Evolutionary conservation across 2,329 filamentous ascomycete species (phyloP).

Genomic region (Paracorniculantispora psalliotae): DNA sequence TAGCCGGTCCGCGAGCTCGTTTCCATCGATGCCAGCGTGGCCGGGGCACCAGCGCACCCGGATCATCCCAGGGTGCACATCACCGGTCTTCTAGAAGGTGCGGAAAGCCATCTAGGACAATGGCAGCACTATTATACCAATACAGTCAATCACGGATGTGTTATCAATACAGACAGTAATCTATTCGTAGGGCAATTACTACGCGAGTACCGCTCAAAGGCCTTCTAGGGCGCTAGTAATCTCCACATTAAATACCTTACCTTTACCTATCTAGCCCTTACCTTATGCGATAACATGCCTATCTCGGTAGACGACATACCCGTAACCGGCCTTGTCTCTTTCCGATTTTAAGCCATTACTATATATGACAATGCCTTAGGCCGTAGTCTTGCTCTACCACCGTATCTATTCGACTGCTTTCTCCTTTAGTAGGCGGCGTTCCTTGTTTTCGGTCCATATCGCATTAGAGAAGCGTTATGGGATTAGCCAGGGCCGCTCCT

Average conservation of each 20-base stretch:
- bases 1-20: conserved; percentile 9
- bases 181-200: neutral
- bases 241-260: neutral
- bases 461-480: neutral
- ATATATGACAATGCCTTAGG: neutral
- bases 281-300: neutral
- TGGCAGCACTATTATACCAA: neutral
- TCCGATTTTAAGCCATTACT: neutral
- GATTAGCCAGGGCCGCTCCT: neutral
- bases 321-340: neutral
- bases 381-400: neutral
- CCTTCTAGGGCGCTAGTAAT: neutral
- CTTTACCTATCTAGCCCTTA: neutral
- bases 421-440: neutral
- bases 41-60: conserved; percentile 3
- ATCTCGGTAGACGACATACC: neutral
- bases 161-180: conserved; percentile 3
- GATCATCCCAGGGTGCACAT: neutral
- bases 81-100: neutral
- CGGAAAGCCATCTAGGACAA: conserved; percentile 7
- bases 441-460: neutral
- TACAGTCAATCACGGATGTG: conserved; percentile 6
- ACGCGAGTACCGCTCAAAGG: neutral
- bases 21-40: conserved; percentile 3
- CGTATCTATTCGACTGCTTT: neutral